Percentiles rank a stretch among this genome's conserved stretches.
phyloP scores from a whole-genome alignment of 176 grass and related monocot genomes.

The Eleusine indica region DNA sequence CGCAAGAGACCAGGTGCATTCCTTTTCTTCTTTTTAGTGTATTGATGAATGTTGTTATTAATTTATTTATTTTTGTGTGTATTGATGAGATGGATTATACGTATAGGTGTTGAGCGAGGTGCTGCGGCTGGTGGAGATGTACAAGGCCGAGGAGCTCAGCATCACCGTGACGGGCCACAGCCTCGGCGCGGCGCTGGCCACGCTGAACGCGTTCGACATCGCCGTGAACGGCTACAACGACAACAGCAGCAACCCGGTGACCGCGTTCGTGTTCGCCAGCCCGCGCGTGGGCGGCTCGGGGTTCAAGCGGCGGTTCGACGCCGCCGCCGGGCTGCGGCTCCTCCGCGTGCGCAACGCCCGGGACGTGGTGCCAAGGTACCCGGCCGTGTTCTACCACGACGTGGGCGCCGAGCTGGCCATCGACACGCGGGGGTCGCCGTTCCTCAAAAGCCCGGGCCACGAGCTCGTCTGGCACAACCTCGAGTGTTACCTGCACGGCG shows the following conservation, averaged over 20 bases:
- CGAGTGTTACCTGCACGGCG: slow-evolving; percentile 67
- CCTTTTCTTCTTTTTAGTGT: not conserved
- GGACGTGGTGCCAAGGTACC: slow-evolving; percentile 62
- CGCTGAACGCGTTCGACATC: slow-evolving; percentile 80
- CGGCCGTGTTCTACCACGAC: slow-evolving; percentile 47
- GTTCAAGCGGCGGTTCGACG: slow-evolving; percentile 55
- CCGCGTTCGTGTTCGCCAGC: slow-evolving; percentile 62
- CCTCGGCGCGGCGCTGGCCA: slow-evolving; percentile 70
- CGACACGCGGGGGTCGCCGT: slow-evolving; percentile 56
- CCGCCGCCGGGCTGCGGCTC: slow-evolving; percentile 17
- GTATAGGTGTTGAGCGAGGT: slow-evolving; percentile 68
- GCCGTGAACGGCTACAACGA: slow-evolving; percentile 54
- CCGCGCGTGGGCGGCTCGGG: slow-evolving; percentile 58
- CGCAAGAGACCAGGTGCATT: slow-evolving; percentile 39
- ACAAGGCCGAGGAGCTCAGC: slow-evolving; percentile 68
- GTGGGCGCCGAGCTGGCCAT: slow-evolving; percentile 57
- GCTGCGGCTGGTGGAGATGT: slow-evolving; percentile 51
- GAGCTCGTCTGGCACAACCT: slow-evolving; percentile 55
- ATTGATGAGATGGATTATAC: not conserved
- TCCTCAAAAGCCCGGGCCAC: slow-evolving; percentile 49
- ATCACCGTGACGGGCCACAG: slow-evolving; percentile 80
- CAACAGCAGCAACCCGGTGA: slow-evolving; percentile 25
- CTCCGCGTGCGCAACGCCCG: slow-evolving; percentile 57
- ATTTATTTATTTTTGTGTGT: not conserved
- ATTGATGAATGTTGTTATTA: not conserved